These are phyloP conservation scores for Rhizophora mangle DNA, from an alignment of 345 rosid species.

Conservation along the genomic window DNA sequence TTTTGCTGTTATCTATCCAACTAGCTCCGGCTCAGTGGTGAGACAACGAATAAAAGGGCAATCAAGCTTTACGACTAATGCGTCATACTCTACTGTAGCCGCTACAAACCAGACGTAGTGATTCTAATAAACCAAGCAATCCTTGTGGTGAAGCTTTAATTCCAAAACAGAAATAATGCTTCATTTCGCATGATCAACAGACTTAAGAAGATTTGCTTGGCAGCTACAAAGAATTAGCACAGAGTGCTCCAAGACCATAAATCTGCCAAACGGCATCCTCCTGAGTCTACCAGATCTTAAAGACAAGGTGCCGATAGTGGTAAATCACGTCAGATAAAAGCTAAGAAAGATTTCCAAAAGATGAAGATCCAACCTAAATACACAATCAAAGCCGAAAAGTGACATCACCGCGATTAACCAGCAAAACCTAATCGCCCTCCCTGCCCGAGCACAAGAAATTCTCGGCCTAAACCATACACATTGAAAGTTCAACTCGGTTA, in stretches of 20 bases:
- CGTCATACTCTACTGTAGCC: no score
- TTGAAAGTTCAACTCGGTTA: no score
- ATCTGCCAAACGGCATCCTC: not conserved
- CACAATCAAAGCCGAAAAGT: not conserved
- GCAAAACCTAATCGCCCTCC: conserved; percentile 2
- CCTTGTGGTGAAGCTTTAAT: no score
- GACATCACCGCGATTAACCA: not conserved
- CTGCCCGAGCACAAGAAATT: no score
- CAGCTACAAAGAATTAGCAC: not conserved
- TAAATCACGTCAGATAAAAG: not conserved
- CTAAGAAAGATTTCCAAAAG: not conserved
- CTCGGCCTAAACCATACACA: no score
- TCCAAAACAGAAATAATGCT: no score
- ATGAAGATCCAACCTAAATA: not conserved
- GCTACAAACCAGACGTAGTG: no score
- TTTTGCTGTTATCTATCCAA: no score
- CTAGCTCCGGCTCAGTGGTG: no score
- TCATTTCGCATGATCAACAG: not conserved
- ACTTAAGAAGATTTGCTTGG: not conserved
- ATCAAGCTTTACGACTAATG: no score
- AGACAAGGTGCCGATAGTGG: not conserved
- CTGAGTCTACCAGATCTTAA: not conserved
- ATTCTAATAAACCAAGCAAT: no score
- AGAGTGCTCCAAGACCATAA: not conserved
- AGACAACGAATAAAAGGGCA: no score